Conservation (phyloP, 148 eudicot genomes). For the Mesembryanthemum crystallinum region DNA sequence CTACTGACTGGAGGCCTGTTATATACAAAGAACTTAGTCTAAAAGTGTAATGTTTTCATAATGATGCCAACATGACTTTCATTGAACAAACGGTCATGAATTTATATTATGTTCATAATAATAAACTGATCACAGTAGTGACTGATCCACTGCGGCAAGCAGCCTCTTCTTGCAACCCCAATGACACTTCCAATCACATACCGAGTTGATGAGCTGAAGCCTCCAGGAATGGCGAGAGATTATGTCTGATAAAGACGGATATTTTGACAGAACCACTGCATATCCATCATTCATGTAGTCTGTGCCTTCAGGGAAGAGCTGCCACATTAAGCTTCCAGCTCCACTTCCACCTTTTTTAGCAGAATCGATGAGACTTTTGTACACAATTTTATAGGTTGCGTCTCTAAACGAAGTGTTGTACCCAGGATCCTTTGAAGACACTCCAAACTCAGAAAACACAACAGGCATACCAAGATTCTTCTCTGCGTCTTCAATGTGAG, state of each 20-base stretch:
- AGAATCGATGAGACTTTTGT: constrained; percentile 45
- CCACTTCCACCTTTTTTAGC: constrained; percentile 75
- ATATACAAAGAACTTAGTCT: too few species aligned
- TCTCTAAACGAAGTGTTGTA: constrained; percentile 60
- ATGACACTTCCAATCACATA: constrained; percentile 55
- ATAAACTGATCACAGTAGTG: not conserved
- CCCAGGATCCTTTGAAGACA: constrained; percentile 60
- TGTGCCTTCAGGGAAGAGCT: constrained; percentile 68
- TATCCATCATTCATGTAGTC: constrained; percentile 81
- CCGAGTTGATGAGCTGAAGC: constrained; percentile 44
- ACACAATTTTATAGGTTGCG: constrained; percentile 44
- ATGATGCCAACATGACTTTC: too few species aligned
- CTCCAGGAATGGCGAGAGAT: constrained; percentile 59
- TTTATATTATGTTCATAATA: too few species aligned
- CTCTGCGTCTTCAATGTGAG: constrained; percentile 82
- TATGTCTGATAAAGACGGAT: constrained; percentile 49
- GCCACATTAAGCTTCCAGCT: constrained; percentile 80
- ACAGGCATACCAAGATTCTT: constrained; percentile 64
- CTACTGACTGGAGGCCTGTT: too few species aligned
- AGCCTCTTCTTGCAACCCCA: constrained; percentile 70
- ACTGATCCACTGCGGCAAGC: constrained; percentile 4
- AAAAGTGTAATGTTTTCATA: too few species aligned
- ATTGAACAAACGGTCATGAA: too few species aligned
- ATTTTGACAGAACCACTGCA: constrained; percentile 58
- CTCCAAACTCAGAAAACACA: constrained; percentile 67